Evolutionary conservation across 1,284 basidiomycete genomes (phyloP), one percentile per base, ranked within the genome.

Genomic region (Pseudozyma pruni): DNA sequence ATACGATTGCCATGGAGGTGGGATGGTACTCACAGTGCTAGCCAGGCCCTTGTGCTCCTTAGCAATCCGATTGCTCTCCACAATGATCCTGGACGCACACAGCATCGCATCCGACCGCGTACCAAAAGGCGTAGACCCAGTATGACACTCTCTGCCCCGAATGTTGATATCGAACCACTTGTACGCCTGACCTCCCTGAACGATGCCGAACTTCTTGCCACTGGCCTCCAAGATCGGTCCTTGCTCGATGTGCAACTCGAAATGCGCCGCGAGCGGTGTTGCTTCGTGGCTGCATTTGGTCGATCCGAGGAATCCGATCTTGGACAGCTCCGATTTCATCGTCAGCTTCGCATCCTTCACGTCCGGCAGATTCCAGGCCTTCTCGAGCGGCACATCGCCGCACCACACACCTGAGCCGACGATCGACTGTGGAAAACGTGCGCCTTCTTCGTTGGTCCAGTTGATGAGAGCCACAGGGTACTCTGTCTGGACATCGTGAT

Each of bases 321-420:
- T 61, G 22, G 44, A 46, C n/a, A 71, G 50, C 41, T 71, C 62
- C 8, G 62, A 54, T 39, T 58, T 59, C 62, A 66, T 66, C 20
- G 68, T 71, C 44, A 61, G 22, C n/a, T 17, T 27, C 0, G 40
- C 7, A 46, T 62, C 58, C 29, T 61, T 66, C 23, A 66, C 62
- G 39, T 71, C 75, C 8, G 56, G 37, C 39, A 69, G 33, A 7
- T 29, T 43, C 59, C 59, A 63, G 0, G 59, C 66, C 22, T 59
- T 63, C 25, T 59, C 55, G 10, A 70, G 56, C 19, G 60, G 61
- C 1, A 70, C 61, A 38, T 70, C 57, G 6, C 50, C 50, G 27
- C 80, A 70, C 79, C 78, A 82, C 2, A 81, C 78, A 0, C 62
- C 75, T 6, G 74, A 76, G 1, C 75, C 78, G 20, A 79, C 61